Evolutionary conservation across 805 yeast species (phyloP).

Genomic region (Candida dajiaensis): DNA sequence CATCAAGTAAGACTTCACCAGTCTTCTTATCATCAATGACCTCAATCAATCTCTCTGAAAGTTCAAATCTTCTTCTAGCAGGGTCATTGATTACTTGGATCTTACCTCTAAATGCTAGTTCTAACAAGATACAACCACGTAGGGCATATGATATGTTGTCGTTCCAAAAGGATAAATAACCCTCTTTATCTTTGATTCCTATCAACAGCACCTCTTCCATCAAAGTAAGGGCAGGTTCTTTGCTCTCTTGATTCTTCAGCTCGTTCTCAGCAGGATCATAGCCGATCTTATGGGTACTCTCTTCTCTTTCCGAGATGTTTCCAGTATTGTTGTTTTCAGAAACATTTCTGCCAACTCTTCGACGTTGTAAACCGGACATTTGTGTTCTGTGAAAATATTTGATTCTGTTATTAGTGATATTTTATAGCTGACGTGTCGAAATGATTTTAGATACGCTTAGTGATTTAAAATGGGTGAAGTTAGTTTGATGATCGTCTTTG

Average conservation of each 20-base stretch:
- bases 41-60: conserved; percentile 82
- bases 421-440: background rate
- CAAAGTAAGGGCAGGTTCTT: conserved; percentile 70
- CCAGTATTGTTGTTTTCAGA: conserved; percentile 5
- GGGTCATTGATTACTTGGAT: conserved; percentile 89
- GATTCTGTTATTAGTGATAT: background rate
- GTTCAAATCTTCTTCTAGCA: conserved; percentile 80
- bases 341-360: conserved; percentile 49
- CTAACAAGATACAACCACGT: conserved; percentile 89
- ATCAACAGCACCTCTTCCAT: conserved; percentile 95
- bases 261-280: conserved; percentile 63
- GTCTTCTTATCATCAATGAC: conserved; percentile 82
- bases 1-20: conserved; percentile 93
- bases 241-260: conserved; percentile 28
- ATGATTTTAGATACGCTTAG: background rate
- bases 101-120: conserved; percentile 85
- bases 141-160: conserved; percentile 95
- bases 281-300: conserved; percentile 59
- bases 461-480: background rate
- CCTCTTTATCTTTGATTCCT: conserved; percentile 94
- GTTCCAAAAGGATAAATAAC: conserved; percentile 95
- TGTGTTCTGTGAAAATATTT: background rate
- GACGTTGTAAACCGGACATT: conserved; percentile 67
- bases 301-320: conserved; percentile 8
- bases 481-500: background rate